phyloP scores from a whole-genome alignment of 2,329 filamentous ascomycete species.

The Penicillium vulpinum region DNA sequence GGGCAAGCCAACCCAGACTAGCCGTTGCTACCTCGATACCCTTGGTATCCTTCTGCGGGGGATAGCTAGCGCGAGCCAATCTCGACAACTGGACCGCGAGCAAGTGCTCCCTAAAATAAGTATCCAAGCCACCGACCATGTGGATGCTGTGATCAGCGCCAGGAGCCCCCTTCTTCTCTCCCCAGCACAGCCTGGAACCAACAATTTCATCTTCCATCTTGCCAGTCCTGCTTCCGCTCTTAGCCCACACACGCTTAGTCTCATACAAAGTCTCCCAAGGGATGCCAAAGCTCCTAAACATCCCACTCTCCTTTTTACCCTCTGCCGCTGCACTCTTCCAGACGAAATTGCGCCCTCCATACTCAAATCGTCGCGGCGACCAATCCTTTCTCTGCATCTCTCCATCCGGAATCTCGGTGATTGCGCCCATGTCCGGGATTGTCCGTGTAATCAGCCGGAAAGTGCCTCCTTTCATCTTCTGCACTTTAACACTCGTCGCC shows the following conservation, averaged over 20 bases:
- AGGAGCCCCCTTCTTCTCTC: slow-evolving; percentile 15
- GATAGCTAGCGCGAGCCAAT: slow-evolving; percentile 13
- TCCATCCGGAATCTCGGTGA: slow-evolving; percentile 16
- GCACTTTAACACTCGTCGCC: slow-evolving; percentile 12
- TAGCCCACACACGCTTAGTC: slow-evolving; percentile 20
- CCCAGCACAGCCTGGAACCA: slow-evolving; percentile 16
- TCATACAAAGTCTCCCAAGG: slow-evolving; percentile 20
- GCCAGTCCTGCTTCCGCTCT: slow-evolving; percentile 12
- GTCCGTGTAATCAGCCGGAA: slow-evolving; percentile 16
- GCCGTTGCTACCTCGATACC: slow-evolving; percentile 11
- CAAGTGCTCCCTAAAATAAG: slow-evolving; percentile 20
- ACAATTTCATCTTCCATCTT: slow-evolving; percentile 21
- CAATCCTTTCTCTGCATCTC: slow-evolving; percentile 14
- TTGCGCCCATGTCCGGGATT: slow-evolving; percentile 11
- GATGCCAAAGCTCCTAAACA: slow-evolving; percentile 13
- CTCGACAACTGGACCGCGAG: slow-evolving; percentile 18
- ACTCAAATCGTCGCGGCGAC: slow-evolving; percentile 19
- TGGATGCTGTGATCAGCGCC: slow-evolving; percentile 15
- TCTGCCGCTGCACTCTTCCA: slow-evolving; percentile 15
- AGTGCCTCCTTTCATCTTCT: slow-evolving; percentile 14
- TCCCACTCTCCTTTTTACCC: slow-evolving; percentile 9
- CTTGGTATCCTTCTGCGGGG: slow-evolving; percentile 15
- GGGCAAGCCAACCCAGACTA: background rate
- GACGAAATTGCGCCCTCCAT: slow-evolving; percentile 19
- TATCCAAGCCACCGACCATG: slow-evolving; percentile 17